Percentiles rank a stretch among this genome's conserved stretches.
phyloP scores from a whole-genome alignment of 2,329 filamentous ascomycete genomes.

The Venturiaceae sp. region DNA sequence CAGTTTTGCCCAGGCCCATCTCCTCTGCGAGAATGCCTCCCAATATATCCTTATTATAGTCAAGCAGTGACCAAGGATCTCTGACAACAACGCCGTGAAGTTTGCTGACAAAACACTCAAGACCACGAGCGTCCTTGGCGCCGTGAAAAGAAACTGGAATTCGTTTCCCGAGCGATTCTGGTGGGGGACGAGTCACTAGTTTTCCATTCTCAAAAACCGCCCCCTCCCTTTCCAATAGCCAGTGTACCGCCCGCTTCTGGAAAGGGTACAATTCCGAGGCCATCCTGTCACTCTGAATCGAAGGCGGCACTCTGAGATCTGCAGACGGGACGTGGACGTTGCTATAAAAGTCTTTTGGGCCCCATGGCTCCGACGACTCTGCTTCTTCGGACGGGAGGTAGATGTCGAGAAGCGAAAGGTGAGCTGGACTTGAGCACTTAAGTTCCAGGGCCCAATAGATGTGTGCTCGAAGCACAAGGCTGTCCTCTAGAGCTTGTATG shows the following conservation, averaged over 20 bases:
- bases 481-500: background rate
- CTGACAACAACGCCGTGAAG: constrained; percentile 50
- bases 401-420: background rate
- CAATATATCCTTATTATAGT: constrained; percentile 26
- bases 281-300: constrained; percentile 18
- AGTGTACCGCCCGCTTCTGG: constrained; percentile 59
- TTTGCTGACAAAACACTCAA: constrained; percentile 48
- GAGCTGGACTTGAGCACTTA: background rate
- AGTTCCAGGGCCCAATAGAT: background rate
- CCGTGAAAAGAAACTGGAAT: constrained; percentile 36
- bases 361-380: constrained; percentile 21
- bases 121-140: constrained; percentile 36
- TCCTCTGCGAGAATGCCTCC: constrained; percentile 69
- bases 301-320: constrained; percentile 16
- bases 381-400: background rate
- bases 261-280: constrained; percentile 56
- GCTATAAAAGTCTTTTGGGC: constrained; percentile 56
- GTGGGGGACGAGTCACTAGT: constrained; percentile 7
- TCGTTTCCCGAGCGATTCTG: constrained; percentile 9
- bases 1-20: constrained; percentile 75
- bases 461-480: background rate
- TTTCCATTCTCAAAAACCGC: constrained; percentile 22
- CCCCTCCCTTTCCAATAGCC: constrained; percentile 60
- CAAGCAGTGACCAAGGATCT: constrained; percentile 36
- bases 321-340: constrained; percentile 52